Conservation (phyloP, 371 early-diverging fungal species). For the Apophysomyces elegans region DNA sequence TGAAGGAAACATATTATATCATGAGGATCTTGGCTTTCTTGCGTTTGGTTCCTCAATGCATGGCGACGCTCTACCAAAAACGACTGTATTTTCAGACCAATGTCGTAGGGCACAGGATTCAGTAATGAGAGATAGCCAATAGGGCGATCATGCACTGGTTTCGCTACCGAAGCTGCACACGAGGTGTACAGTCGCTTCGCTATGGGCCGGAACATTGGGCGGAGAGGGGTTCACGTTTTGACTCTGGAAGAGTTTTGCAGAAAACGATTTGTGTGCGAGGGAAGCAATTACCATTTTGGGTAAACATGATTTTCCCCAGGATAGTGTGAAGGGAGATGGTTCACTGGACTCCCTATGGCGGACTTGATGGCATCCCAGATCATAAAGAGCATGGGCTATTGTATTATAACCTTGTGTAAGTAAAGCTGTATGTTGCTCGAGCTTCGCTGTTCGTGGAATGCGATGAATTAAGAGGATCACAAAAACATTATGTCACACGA, state of each 20-base stretch:
- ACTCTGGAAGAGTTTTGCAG: background rate
- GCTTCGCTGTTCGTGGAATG: too few species aligned
- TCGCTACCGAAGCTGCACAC: constrained; percentile 3
- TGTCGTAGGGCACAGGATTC: constrained; percentile 51
- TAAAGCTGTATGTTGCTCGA: too few species aligned
- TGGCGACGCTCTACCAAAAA: constrained; percentile 3
- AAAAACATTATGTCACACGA: too few species aligned
- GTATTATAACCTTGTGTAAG: too few species aligned
- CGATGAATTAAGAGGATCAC: too few species aligned
- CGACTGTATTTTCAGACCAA: constrained; percentile 58
- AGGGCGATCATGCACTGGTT: constrained; percentile 14
- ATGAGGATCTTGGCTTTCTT: constrained; percentile 24
- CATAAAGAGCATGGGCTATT: too few species aligned
- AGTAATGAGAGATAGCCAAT: constrained; percentile 23
- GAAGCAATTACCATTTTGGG: too few species aligned
- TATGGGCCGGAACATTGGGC: background rate
- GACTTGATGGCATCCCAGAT: too few species aligned
- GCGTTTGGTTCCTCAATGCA: constrained; percentile 4
- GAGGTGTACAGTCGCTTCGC: background rate
- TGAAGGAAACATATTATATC: constrained; percentile 83
- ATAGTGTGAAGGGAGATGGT: background rate
- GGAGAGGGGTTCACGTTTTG: background rate
- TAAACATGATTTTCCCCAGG: too few species aligned
- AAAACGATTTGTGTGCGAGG: background rate
- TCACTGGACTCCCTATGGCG: background rate